Percentiles rank a stretch among this genome's conserved stretches.
Conservation (phyloP, 1,284 basidiomycete species). For the Chiua sp. region DNA sequence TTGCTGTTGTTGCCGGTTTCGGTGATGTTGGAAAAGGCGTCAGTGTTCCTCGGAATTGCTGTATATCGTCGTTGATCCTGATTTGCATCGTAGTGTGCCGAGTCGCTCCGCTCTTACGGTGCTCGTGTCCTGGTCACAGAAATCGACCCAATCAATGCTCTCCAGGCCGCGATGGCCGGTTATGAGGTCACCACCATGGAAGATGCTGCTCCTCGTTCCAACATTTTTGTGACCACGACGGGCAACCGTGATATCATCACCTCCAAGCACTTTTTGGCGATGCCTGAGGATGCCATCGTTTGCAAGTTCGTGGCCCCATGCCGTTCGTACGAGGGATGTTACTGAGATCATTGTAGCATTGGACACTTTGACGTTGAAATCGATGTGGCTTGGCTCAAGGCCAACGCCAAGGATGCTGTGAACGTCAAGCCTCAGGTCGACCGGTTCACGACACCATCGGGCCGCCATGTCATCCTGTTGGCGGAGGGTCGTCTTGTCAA, state of each 20-base stretch:
- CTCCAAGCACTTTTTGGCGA: slow-evolving; percentile 89
- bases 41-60: slow-evolving; percentile 16
- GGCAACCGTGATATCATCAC: slow-evolving; percentile 99
- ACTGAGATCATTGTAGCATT: slow-evolving; percentile 74
- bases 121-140: slow-evolving; percentile 97
- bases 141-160: slow-evolving; percentile 99
- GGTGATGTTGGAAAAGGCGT: slow-evolving; percentile 99
- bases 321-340: slow-evolving; percentile 3
- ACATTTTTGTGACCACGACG: slow-evolving; percentile 98
- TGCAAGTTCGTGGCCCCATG: slow-evolving; percentile 74
- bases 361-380: slow-evolving; percentile 99
- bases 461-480: slow-evolving; percentile 96
- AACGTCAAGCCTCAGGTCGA: slow-evolving; percentile 99
- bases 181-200: slow-evolving; percentile 99
- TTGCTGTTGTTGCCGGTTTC: slow-evolving; percentile 98
- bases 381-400: slow-evolving; percentile 98
- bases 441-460: slow-evolving; percentile 91
- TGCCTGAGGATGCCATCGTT: slow-evolving; percentile 99
- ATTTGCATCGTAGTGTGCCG: slow-evolving; percentile 79
- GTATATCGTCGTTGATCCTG: slow-evolving; percentile 1
- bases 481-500: slow-evolving; percentile 99
- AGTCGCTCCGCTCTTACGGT: slow-evolving; percentile 97
- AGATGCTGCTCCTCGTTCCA: slow-evolving; percentile 87
- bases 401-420: slow-evolving; percentile 82
- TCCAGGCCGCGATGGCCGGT: slow-evolving; percentile 99